Evolutionary conservation across 2,329 filamentous ascomycete genomes (phyloP).

Genomic region (Decorospora gaudefroyi): DNA sequence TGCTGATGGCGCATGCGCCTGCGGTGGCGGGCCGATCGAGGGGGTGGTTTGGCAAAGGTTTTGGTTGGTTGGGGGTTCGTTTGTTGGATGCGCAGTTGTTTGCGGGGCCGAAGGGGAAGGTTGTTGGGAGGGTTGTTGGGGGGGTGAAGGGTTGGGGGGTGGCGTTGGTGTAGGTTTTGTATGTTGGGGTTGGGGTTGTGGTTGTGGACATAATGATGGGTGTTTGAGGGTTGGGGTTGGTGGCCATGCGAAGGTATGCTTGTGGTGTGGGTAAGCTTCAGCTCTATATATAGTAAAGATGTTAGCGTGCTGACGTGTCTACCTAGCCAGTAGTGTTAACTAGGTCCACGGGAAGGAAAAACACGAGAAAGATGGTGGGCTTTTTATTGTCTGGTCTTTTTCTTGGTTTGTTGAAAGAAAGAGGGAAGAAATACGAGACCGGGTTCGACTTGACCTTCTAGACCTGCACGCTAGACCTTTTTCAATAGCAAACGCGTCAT

Average conservation of each 20-base stretch:
- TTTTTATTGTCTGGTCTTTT: too few relatives aligned
- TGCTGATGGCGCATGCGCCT: slow-evolving; percentile 26
- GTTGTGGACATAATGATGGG: slow-evolving; percentile 5
- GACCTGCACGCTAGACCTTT: too few relatives aligned
- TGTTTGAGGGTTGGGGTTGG: neutral
- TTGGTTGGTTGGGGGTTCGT: slow-evolving; percentile 1
- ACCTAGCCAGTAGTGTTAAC: too few relatives aligned
- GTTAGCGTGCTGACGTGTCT: too few relatives aligned
- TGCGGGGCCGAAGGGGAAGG: slow-evolving; percentile 18
- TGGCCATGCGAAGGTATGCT: neutral
- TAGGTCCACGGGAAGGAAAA: too few relatives aligned
- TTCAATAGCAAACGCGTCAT: too few relatives aligned
- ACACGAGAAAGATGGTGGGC: too few relatives aligned
- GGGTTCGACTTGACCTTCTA: too few relatives aligned
- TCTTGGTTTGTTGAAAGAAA: too few relatives aligned
- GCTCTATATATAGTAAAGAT: too few relatives aligned
- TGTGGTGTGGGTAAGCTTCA: neutral
- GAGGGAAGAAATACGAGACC: too few relatives aligned
- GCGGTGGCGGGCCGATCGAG: slow-evolving; percentile 4
- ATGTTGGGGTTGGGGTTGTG: slow-evolving; percentile 15
- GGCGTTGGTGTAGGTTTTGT: slow-evolving; percentile 20
- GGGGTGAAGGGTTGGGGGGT: slow-evolving; percentile 14
- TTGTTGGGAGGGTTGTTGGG: slow-evolving; percentile 16
- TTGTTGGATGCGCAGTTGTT: slow-evolving; percentile 11
- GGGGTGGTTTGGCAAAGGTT: slow-evolving; percentile 10